Percentiles rank a stretch among this genome's conserved stretches.
These are phyloP conservation scores for Auriscalpium orientale DNA, from an alignment of 768 basidiomycete genomes.

Conservation along the genomic window DNA sequence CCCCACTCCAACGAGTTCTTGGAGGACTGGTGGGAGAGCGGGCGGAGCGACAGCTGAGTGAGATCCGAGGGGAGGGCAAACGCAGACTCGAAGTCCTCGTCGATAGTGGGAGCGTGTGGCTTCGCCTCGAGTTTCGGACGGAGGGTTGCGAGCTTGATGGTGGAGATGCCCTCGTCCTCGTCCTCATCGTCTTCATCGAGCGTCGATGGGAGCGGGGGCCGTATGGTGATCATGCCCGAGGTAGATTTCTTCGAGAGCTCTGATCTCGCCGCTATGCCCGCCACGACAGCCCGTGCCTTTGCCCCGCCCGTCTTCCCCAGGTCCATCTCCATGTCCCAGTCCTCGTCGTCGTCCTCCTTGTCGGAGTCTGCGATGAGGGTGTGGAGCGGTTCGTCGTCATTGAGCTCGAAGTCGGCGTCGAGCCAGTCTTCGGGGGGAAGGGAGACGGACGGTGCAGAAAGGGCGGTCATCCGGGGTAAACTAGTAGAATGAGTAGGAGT, in stretches of 20 bases:
- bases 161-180: conserved; percentile 76
- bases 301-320: conserved; percentile 50
- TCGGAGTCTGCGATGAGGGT: conserved; percentile 48
- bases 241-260: conserved; percentile 28
- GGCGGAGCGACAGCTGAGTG: conserved; percentile 74
- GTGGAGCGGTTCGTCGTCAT: conserved; percentile 64
- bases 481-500: neutral
- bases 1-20: conserved; percentile 84
- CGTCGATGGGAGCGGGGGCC: conserved; percentile 48
- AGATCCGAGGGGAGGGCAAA: conserved; percentile 77
- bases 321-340: conserved; percentile 79
- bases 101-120: conserved; percentile 21
- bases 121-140: conserved; percentile 23
- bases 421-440: conserved; percentile 71
- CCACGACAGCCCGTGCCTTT: conserved; percentile 33
- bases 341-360: conserved; percentile 55
- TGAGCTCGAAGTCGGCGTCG: conserved; percentile 81
- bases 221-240: conserved; percentile 50
- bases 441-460: conserved; percentile 49
- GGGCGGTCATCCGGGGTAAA: conserved; percentile 40
- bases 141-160: conserved; percentile 65
- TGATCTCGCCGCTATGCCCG: conserved; percentile 32
- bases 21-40: conserved; percentile 70
- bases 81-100: conserved; percentile 80
- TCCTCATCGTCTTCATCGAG: conserved; percentile 47